A percentile compares a stretch with the other conserved stretches of the same genome.
Conservation (phyloP, 2,329 filamentous ascomycete species). For the Podosphaera fusca region DNA sequence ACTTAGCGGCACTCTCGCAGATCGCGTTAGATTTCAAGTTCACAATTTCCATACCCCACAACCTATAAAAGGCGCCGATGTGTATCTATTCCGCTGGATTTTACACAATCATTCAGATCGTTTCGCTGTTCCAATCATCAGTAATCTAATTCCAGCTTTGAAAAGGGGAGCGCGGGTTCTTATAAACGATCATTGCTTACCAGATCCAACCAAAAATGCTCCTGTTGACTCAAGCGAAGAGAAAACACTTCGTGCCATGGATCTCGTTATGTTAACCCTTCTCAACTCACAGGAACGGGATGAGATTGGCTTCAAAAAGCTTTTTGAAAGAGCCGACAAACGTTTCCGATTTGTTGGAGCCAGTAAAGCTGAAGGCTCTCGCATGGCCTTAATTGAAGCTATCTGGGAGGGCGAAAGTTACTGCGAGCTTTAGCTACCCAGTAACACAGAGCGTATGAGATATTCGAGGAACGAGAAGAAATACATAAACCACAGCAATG, state of each 20-base stretch:
- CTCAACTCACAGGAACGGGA: constrained; percentile 28
- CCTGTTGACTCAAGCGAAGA: constrained; percentile 16
- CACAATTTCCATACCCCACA: constrained; percentile 38
- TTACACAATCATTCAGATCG: constrained; percentile 37
- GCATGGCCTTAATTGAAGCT: constrained; percentile 27
- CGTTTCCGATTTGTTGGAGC: constrained; percentile 24
- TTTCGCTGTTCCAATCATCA: constrained; percentile 25
- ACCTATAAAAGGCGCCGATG: constrained; percentile 27
- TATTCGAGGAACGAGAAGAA: too few relatives aligned
- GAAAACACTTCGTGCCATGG: constrained; percentile 25
- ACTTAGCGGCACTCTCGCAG: constrained; percentile 19
- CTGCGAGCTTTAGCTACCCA: background rate
- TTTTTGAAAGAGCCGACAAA: constrained; percentile 22
- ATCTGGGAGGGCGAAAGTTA: constrained; percentile 20
- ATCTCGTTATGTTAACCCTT: constrained; percentile 27
- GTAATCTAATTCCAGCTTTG: constrained; percentile 28
- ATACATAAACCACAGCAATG: too few relatives aligned
- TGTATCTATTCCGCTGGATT: constrained; percentile 37
- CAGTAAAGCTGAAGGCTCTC: constrained; percentile 19
- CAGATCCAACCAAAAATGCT: constrained; percentile 19
- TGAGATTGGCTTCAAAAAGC: constrained; percentile 21
- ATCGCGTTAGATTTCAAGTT: constrained; percentile 19
- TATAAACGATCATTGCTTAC: constrained; percentile 24
- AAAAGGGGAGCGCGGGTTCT: constrained; percentile 25
- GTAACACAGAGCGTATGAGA: too few relatives aligned